phyloP scores from a whole-genome alignment of 371 early-diverging fungal species.

The Haplosporangium sp. region DNA sequence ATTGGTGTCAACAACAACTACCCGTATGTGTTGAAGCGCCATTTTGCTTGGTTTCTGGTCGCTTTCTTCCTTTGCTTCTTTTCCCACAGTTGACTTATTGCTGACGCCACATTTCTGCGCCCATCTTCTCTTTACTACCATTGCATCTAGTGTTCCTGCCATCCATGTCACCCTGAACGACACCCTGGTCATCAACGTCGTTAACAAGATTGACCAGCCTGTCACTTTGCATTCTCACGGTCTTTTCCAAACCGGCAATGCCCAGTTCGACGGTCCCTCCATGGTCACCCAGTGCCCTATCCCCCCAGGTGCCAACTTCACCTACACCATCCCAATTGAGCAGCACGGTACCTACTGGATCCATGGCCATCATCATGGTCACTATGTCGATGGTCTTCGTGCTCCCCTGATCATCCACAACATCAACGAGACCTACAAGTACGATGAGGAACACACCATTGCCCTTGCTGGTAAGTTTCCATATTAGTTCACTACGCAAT shows the following conservation, averaged over 20 bases:
- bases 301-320: conserved; percentile 59
- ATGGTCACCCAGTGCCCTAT: conserved; percentile 71
- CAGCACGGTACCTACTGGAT: conserved; percentile 83
- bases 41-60: background rate
- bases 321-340: conserved; percentile 70
- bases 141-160: conserved; percentile 55
- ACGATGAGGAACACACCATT: conserved; percentile 77
- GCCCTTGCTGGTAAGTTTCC: conserved; percentile 61
- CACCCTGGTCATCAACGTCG: conserved; percentile 69
- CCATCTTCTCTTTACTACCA: background rate
- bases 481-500: background rate
- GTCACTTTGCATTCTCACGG: conserved; percentile 78
- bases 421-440: conserved; percentile 69
- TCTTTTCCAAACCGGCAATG: conserved; percentile 70
- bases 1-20: conserved; percentile 80
- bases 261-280: conserved; percentile 72
- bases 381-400: conserved; percentile 87
- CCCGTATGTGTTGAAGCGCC: conserved; percentile 63
- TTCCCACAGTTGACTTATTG: background rate
- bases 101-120: background rate
- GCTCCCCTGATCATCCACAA: conserved; percentile 79
- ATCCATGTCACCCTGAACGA: conserved; percentile 63
- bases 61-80: background rate
- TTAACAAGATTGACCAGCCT: conserved; percentile 70
- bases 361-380: conserved; percentile 74